phyloP scores from a whole-genome alignment of 208 protist species.

The Wallacemonas sp. region DNA sequence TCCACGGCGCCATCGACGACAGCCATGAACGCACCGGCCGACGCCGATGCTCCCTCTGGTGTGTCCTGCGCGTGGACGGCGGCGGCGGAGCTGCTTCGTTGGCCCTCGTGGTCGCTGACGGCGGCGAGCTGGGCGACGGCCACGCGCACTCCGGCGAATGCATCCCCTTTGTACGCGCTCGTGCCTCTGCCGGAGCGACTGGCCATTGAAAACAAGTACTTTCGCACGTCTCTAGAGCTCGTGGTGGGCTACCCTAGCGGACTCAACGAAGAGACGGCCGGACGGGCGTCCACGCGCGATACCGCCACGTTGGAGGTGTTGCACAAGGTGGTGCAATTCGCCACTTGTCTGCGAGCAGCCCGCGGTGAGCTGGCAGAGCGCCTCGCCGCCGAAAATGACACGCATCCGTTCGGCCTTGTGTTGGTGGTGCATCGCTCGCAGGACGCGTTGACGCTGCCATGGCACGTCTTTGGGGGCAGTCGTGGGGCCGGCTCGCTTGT shows the following conservation, averaged over 20 bases:
- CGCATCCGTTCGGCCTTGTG: slow-evolving; percentile 34
- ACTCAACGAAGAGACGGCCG: background rate
- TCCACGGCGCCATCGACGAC: no score
- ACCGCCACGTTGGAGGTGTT: background rate
- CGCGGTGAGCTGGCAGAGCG: no score
- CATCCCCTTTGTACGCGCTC: background rate
- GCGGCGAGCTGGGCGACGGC: slow-evolving; percentile 15
- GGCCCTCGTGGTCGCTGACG: slow-evolving; percentile 15
- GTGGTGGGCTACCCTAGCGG: slow-evolving; percentile 16
- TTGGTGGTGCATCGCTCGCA: slow-evolving; percentile 35
- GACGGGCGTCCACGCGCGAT: background rate
- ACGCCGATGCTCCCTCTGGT: no score
- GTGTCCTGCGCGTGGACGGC: slow-evolving; percentile 4
- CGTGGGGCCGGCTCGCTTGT: slow-evolving; percentile 25
- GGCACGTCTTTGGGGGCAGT: slow-evolving; percentile 36
- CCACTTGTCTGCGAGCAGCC: no score
- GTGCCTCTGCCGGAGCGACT: background rate
- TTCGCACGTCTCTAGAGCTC: slow-evolving; percentile 13
- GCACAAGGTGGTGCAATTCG: background rate
- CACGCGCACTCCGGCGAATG: background rate
- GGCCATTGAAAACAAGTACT: slow-evolving; percentile 35
- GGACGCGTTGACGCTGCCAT: slow-evolving; percentile 35
- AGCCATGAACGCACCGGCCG: no score
- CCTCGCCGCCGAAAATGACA: no score
- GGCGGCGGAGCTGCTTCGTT: slow-evolving; percentile 28